Conservation (phyloP, 805 yeast genomes). For the Saccharomycopsis olivae region DNA sequence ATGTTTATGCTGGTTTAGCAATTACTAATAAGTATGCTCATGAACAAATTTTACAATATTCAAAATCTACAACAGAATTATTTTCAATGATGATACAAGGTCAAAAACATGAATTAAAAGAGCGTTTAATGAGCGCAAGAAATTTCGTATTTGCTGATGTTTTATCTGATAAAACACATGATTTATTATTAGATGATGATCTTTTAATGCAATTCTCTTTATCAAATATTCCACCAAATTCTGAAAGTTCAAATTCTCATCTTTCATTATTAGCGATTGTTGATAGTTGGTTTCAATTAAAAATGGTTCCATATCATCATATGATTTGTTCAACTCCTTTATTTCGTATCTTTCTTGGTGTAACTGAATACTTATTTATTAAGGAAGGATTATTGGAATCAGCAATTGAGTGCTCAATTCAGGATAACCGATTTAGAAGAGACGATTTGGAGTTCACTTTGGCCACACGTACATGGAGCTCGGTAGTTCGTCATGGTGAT, state of each 20-base stretch:
- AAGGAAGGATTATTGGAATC: conserved; percentile 75
- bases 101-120: conserved; percentile 42
- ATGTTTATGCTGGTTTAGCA: conserved; percentile 95
- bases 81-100: conserved; percentile 76
- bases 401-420: conserved; percentile 61
- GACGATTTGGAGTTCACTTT: conserved; percentile 90
- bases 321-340: conserved; percentile 93
- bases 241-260: conserved; percentile 68
- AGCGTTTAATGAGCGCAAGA: conserved; percentile 56
- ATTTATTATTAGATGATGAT: conserved; percentile 64
- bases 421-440: conserved; percentile 58
- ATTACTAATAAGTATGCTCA: conserved; percentile 94
- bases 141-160: conserved; percentile 67
- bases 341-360: conserved; percentile 88
- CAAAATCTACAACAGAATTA: conserved; percentile 72
- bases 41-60: conserved; percentile 79
- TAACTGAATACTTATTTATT: conserved; percentile 83
- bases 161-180: conserved; percentile 31
- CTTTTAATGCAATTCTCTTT: conserved; percentile 72
- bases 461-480: conserved; percentile 84
- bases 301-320: conserved; percentile 90
- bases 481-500: conserved; percentile 64
- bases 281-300: conserved; percentile 82
- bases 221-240: conserved; percentile 55
- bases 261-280: conserved; percentile 81